Evolutionary conservation across 106 monocot genomes (phyloP).

Genomic region (Platanthera zijinensis): DNA sequence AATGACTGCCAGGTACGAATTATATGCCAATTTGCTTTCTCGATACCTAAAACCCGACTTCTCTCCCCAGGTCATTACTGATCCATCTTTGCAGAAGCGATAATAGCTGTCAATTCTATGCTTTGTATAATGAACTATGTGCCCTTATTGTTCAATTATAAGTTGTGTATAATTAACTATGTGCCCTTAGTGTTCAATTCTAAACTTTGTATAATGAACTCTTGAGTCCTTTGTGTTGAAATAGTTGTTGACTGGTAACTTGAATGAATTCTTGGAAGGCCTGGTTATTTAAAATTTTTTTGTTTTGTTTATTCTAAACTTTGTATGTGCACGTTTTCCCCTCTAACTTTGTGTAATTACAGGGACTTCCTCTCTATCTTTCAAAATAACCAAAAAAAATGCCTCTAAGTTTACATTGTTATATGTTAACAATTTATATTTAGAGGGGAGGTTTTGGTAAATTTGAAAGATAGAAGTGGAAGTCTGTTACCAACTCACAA

Average conservation of each 20-base stretch:
- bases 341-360: too few species aligned
- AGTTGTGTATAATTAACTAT: background rate
- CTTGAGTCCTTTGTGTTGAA: background rate
- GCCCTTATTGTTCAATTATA: background rate
- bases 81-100: constrained; percentile 49
- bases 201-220: background rate
- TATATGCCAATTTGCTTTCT: constrained; percentile 44
- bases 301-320: too few species aligned
- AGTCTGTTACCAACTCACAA: too few species aligned
- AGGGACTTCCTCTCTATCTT: too few species aligned
- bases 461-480: too few species aligned
- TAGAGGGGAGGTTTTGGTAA: too few species aligned
- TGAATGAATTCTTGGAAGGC: background rate
- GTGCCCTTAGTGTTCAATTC: background rate
- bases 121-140: background rate
- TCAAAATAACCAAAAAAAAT: too few species aligned
- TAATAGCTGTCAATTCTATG: background rate
- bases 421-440: too few species aligned
- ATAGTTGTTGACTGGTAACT: background rate
- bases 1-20: constrained; percentile 87
- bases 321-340: too few species aligned
- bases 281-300: background rate
- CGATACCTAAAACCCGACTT: constrained; percentile 64
- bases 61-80: constrained; percentile 60
- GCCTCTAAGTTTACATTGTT: too few species aligned